Evolutionary conservation across 31 red algal genomes (phyloP).

Genomic region (Endocladia muricata): DNA sequence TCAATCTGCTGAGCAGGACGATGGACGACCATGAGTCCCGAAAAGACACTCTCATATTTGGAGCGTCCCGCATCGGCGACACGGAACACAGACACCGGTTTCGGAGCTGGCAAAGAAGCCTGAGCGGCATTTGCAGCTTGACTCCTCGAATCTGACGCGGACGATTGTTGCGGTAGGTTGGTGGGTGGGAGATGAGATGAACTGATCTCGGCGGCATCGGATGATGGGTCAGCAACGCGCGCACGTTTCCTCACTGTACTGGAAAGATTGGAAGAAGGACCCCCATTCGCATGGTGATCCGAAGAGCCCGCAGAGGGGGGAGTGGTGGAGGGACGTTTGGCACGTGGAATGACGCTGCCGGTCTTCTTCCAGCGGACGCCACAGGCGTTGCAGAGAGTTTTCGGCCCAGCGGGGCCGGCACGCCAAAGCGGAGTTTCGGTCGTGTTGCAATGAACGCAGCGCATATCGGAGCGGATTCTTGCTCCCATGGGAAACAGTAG

Average conservation of each 20-base stretch:
- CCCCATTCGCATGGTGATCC: slow-evolving; percentile 20
- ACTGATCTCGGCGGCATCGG: not conserved
- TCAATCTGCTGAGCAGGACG: slow-evolving; percentile 11
- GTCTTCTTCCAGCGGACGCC: slow-evolving; percentile 82
- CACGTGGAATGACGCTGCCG: slow-evolving; percentile 46
- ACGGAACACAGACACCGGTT: slow-evolving; percentile 42
- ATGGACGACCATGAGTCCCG: slow-evolving; percentile 66
- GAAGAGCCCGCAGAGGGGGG: too few relatives aligned
- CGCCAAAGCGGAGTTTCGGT: slow-evolving; percentile 95
- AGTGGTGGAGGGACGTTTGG: slow-evolving; percentile 37
- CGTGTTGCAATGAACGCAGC: slow-evolving; percentile 76
- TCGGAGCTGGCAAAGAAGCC: slow-evolving; percentile 8
- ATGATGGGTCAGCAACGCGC: not conserved
- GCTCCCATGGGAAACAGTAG: not conserved
- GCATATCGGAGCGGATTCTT: too few relatives aligned
- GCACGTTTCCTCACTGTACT: too few relatives aligned
- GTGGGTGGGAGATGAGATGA: not conserved
- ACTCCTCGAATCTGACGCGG: not conserved
- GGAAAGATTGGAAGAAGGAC: not conserved
- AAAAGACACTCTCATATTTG: slow-evolving; percentile 59
- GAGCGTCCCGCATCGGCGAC: slow-evolving; percentile 26
- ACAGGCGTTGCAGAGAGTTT: slow-evolving; percentile 95
- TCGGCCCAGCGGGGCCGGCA: slow-evolving; percentile 83
- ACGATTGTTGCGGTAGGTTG: not conserved
- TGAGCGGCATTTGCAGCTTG: not conserved